These are phyloP conservation scores for Spongispora temasekensis DNA, from an alignment of 1,284 basidiomycete genomes.

Conservation along the genomic window DNA sequence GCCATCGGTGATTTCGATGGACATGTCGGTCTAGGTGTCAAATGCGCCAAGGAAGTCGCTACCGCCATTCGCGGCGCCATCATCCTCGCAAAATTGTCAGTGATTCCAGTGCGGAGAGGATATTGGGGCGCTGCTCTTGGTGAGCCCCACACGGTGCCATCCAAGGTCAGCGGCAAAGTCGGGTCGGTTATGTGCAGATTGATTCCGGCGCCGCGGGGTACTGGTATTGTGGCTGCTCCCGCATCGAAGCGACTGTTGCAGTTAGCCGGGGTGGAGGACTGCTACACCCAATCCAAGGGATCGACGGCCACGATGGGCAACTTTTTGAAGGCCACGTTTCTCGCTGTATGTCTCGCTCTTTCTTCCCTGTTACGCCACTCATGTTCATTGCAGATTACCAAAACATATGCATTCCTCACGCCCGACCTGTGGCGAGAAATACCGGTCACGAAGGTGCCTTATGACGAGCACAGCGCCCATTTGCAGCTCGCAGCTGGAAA, in stretches of 20 bases:
- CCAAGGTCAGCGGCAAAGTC: constrained; percentile 98
- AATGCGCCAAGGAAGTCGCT: constrained; percentile 99
- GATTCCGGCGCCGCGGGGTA: constrained; percentile 98
- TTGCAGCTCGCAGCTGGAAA: constrained; percentile 82
- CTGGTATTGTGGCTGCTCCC: constrained; percentile 99
- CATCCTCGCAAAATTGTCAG: constrained; percentile 94
- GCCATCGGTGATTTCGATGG: constrained; percentile 99
- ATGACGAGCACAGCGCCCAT: constrained; percentile 93
- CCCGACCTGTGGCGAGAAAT: constrained; percentile 98
- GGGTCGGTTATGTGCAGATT: constrained; percentile 99
- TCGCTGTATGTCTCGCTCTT: constrained; percentile 64
- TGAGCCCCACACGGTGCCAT: constrained; percentile 98
- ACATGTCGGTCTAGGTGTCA: constrained; percentile 99
- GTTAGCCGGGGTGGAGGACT: constrained; percentile 96
- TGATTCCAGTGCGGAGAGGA: constrained; percentile 95
- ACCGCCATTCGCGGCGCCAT: constrained; percentile 99
- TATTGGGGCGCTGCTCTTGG: constrained; percentile 99
- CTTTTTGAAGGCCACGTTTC: constrained; percentile 99
- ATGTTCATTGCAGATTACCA: constrained; percentile 70
- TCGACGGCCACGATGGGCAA: constrained; percentile 99
- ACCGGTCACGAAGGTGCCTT: constrained; percentile 85
- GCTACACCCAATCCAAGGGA: constrained; percentile 96
- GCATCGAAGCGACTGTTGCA: constrained; percentile 97
- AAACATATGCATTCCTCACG: constrained; percentile 97
- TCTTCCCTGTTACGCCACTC: not conserved